These are phyloP conservation scores for Ceratocystis harringtonii DNA, from an alignment of 2,329 filamentous ascomycete genomes.

Conservation along the genomic window DNA sequence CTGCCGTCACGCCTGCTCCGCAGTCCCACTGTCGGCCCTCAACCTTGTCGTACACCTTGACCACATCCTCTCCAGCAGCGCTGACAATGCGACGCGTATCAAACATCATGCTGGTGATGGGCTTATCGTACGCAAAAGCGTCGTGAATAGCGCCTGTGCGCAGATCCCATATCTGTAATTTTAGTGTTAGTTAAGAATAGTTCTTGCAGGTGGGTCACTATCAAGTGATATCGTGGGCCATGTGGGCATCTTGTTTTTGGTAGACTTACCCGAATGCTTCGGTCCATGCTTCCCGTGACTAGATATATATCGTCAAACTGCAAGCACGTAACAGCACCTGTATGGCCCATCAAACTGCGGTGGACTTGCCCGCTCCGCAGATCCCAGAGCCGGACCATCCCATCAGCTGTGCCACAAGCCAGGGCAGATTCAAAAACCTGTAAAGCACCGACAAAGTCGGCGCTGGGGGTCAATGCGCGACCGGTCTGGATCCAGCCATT, in stretches of 20 bases:
- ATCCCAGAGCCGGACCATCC: slow-evolving; percentile 96
- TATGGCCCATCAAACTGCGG: slow-evolving; percentile 86
- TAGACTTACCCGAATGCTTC: slow-evolving; percentile 78
- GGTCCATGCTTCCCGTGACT: slow-evolving; percentile 81
- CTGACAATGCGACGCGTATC: slow-evolving; percentile 77
- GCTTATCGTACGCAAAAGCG: slow-evolving; percentile 85
- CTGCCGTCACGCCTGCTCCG: slow-evolving; percentile 61
- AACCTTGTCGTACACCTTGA: slow-evolving; percentile 96
- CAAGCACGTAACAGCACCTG: slow-evolving; percentile 79
- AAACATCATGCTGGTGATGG: slow-evolving; percentile 95
- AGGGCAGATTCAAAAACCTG: slow-evolving; percentile 94
- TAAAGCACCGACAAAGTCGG: slow-evolving; percentile 85
- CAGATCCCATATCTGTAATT: slow-evolving; percentile 86
- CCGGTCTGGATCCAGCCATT: slow-evolving; percentile 58
- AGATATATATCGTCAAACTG: slow-evolving; percentile 95
- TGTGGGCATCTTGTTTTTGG: neutral
- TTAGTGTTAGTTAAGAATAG: slow-evolving; percentile 20
- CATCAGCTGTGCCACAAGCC: slow-evolving; percentile 91
- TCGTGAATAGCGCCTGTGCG: slow-evolving; percentile 90
- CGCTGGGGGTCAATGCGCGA: slow-evolving; percentile 37
- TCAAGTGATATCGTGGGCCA: too few relatives aligned
- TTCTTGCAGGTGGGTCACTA: neutral
- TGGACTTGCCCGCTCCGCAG: slow-evolving; percentile 93
- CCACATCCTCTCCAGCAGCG: slow-evolving; percentile 80
- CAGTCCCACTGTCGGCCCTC: slow-evolving; percentile 95